phyloP scores from a whole-genome alignment of 2,329 filamentous ascomycete species.

The Penicillium vulpinum region DNA sequence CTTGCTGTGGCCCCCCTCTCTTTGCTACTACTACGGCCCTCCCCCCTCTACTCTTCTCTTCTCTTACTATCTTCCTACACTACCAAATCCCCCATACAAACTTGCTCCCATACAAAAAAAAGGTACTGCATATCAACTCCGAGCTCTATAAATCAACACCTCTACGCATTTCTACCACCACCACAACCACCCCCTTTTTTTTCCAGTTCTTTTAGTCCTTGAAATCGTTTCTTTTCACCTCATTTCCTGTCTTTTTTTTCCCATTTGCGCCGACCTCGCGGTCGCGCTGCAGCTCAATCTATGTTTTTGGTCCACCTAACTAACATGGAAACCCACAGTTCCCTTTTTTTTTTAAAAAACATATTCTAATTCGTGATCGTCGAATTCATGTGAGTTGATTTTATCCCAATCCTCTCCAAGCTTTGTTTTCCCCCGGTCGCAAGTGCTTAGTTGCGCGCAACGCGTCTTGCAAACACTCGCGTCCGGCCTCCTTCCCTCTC shows the following conservation, averaged over 20 bases:
- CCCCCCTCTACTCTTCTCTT: slow-evolving; percentile 33
- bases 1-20: slow-evolving; percentile 32
- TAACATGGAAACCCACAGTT: slow-evolving; percentile 2
- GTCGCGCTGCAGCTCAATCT: slow-evolving; percentile 11
- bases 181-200: slow-evolving; percentile 22
- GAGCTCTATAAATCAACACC: slow-evolving; percentile 29
- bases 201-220: slow-evolving; percentile 14
- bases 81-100: slow-evolving; percentile 34
- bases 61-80: slow-evolving; percentile 32
- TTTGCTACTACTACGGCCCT: slow-evolving; percentile 38
- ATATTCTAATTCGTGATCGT: not conserved
- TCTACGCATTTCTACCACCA: slow-evolving; percentile 27
- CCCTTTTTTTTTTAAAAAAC: not conserved
- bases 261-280: slow-evolving; percentile 13
- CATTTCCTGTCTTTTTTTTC: slow-evolving; percentile 10
- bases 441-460: slow-evolving; percentile 6
- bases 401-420: not conserved
- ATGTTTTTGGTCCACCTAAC: slow-evolving; percentile 5
- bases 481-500: not conserved
- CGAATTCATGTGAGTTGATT: slow-evolving; percentile 8
- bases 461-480: slow-evolving; percentile 5
- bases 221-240: slow-evolving; percentile 11
- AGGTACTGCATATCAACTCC: slow-evolving; percentile 40
- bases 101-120: slow-evolving; percentile 36
- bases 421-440: slow-evolving; percentile 4